A percentile compares a stretch with the other conserved stretches of the same genome.
These are phyloP conservation scores for Tolypocladium amazonense DNA, from an alignment of 2,329 filamentous ascomycete genomes.

Conservation along the genomic window DNA sequence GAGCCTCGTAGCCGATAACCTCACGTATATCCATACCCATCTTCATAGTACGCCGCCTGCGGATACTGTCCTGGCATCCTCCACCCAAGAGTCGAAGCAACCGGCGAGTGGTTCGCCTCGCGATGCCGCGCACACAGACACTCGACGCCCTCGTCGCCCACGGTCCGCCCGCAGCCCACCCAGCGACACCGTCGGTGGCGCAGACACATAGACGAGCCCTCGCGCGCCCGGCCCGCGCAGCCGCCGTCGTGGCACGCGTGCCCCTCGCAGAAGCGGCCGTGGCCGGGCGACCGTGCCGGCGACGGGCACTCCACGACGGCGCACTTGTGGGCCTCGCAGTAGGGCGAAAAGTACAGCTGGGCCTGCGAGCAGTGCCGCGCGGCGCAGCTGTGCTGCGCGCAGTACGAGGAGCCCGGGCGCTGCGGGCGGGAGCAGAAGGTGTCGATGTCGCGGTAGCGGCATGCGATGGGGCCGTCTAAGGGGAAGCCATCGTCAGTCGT, in stretches of 20 bases:
- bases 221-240: background rate
- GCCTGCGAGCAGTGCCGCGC: background rate
- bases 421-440: background rate
- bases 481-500: background rate
- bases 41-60: background rate
- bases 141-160: background rate
- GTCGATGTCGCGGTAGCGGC: background rate
- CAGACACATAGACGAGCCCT: background rate
- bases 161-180: background rate
- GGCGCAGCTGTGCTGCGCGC: background rate
- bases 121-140: background rate
- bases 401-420: background rate
- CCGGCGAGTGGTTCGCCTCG: background rate
- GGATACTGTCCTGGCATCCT: background rate
- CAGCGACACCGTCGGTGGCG: background rate
- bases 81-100: background rate
- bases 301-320: background rate
- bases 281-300: background rate
- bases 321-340: background rate
- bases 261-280: background rate
- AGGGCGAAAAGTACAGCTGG: background rate
- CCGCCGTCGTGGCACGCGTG: background rate
- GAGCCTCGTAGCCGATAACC: background rate
- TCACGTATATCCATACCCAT: background rate
- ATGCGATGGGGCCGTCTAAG: background rate